These are phyloP conservation scores for Rhodotorula babjevae DNA, from an alignment of 768 basidiomycete species.

Conservation along the genomic window DNA sequence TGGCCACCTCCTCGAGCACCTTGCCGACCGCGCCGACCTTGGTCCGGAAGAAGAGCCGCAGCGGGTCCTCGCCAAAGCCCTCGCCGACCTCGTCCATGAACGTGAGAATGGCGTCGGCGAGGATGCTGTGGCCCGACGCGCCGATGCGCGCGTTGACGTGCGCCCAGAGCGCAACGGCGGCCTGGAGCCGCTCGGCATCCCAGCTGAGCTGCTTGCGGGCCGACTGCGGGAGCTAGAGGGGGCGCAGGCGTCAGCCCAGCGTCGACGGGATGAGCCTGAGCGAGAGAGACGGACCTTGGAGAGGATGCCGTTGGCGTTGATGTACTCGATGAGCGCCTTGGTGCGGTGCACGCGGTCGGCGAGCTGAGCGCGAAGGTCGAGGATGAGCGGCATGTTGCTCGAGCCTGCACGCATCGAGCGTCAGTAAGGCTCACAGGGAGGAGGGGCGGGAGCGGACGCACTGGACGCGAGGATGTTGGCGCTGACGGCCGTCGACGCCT, in stretches of 20 bases:
- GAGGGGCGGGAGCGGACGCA: constrained; percentile 45
- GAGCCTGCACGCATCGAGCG: constrained; percentile 50
- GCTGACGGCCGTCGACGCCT: constrained; percentile 46
- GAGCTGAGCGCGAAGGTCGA: constrained; percentile 75
- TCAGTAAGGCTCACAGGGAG: not conserved
- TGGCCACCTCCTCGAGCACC: constrained; percentile 60
- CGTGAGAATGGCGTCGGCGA: constrained; percentile 60
- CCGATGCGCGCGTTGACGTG: constrained; percentile 46
- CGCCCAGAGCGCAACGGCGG: constrained; percentile 72
- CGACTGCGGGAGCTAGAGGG: constrained; percentile 67
- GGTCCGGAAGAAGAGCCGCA: constrained; percentile 77
- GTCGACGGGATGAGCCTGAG: not conserved
- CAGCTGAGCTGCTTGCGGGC: constrained; percentile 68
- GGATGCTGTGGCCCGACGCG: constrained; percentile 50
- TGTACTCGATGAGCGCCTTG: constrained; percentile 79
- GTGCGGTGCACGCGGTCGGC: constrained; percentile 67
- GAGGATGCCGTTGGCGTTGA: constrained; percentile 77
- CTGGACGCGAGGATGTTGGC: constrained; percentile 61
- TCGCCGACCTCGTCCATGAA: constrained; percentile 63
- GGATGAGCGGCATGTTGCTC: constrained; percentile 65
- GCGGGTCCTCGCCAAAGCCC: constrained; percentile 64
- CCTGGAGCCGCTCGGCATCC: constrained; percentile 82
- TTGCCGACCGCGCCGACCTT: constrained; percentile 61
- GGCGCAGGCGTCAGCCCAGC: not conserved
- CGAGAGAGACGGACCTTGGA: constrained; percentile 56